Conservation (phyloP, 2,329 filamentous ascomycete species). For the Mollisiaceae sp. region DNA sequence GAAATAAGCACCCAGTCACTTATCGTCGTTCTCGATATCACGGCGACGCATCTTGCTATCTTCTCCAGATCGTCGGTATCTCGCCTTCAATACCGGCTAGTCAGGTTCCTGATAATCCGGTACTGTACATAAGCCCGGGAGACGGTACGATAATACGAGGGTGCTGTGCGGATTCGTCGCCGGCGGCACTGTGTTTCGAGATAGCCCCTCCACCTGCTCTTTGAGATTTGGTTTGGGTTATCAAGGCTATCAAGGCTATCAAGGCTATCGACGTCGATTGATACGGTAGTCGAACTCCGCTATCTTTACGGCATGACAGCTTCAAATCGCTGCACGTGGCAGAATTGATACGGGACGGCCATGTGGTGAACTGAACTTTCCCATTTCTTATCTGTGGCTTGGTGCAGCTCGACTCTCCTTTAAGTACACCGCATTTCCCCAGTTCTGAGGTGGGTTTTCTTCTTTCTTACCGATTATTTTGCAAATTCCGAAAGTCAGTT, state of each 20-base stretch:
- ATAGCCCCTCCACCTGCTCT: conserved; percentile 1
- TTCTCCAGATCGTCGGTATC: conserved; percentile 17
- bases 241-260: background rate
- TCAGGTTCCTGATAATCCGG: background rate
- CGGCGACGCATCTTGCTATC: background rate
- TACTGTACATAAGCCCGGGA: background rate
- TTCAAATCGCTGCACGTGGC: conserved; percentile 17
- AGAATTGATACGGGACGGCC: conserved; percentile 18
- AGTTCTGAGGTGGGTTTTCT: background rate
- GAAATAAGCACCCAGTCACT: conserved; percentile 21
- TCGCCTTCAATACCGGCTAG: background rate
- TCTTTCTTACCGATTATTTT: background rate
- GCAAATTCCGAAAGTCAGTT: background rate
- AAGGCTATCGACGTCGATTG: background rate
- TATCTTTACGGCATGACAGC: conserved; percentile 8
- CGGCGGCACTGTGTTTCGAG: background rate
- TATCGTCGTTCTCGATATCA: background rate
- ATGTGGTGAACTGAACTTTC: conserved; percentile 13
- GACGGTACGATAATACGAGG: background rate
- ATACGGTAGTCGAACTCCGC: conserved; percentile 11
- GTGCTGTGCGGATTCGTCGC: background rate
- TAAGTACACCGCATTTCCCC: conserved; percentile 23
- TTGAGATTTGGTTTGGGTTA: background rate
- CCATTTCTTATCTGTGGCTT: conserved; percentile 34
- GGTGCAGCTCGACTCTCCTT: conserved; percentile 15